Evolutionary conservation across 495 filamentous ascomycete genomes (phyloP).

Genomic region (Hypoxylon lienhwacheense): DNA sequence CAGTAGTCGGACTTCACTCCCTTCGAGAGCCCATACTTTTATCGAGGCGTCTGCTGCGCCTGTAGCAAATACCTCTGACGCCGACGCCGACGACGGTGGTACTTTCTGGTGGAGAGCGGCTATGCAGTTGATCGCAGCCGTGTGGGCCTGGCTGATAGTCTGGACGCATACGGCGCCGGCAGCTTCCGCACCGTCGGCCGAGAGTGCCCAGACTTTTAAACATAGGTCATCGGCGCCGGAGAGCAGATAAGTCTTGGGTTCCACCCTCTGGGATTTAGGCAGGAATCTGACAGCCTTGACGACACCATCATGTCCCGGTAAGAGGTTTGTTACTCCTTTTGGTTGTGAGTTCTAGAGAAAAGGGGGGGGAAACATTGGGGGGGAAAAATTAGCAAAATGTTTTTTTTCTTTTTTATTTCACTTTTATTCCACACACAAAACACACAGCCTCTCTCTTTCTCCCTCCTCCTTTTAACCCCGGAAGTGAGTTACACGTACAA

Average conservation of each 20-base stretch:
- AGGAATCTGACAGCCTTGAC: conserved; percentile 87
- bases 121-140: conserved; percentile 78
- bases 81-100: conserved; percentile 1
- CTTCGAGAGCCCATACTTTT: conserved; percentile 69
- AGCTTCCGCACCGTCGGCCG: conserved; percentile 24
- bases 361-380: conserved; percentile 14
- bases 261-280: conserved; percentile 50
- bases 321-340: conserved; percentile 64
- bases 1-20: conserved; percentile 53
- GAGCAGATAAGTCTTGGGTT: conserved; percentile 59
- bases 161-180: conserved; percentile 46
- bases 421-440: too few species aligned
- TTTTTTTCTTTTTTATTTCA: too few species aligned
- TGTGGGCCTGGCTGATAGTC: conserved; percentile 63
- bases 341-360: conserved; percentile 49
- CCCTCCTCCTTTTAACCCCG: too few species aligned
- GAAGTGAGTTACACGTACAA: conserved; percentile 56
- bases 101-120: conserved; percentile 49
- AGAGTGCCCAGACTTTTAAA: conserved; percentile 70
- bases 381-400: conserved; percentile 16
- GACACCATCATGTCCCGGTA: conserved; percentile 78
- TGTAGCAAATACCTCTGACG: conserved; percentile 58
- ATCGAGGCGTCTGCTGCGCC: conserved; percentile 83
- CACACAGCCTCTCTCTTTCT: too few species aligned
- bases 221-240: conserved; percentile 83